A percentile compares a stretch with the other conserved stretches of the same genome.
Evolutionary conservation across 2,329 filamentous ascomycete species (phyloP).

Genomic region (Pleomassaria siparia): DNA sequence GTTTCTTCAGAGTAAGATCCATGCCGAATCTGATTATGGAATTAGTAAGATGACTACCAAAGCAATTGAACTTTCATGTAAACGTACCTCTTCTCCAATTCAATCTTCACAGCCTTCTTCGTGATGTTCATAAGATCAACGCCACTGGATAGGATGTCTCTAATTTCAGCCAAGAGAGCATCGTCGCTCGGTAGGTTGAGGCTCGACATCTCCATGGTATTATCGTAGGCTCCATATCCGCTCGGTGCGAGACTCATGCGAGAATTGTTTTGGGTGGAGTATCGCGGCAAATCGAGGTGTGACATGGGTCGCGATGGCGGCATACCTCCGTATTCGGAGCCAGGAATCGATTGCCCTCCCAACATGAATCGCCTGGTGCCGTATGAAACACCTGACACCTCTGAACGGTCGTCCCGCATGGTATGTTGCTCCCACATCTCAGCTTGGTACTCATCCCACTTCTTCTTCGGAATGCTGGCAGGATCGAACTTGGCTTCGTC

Average conservation of each 20-base stretch:
- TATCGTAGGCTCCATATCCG: slow-evolving; percentile 50
- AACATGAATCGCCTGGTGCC: slow-evolving; percentile 75
- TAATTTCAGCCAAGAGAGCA: slow-evolving; percentile 86
- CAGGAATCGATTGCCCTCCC: slow-evolving; percentile 42
- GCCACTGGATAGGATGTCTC: slow-evolving; percentile 86
- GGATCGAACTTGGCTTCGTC: slow-evolving; percentile 99
- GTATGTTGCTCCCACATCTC: slow-evolving; percentile 97
- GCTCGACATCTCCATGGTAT: slow-evolving; percentile 71
- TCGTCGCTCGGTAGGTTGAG: slow-evolving; percentile 83
- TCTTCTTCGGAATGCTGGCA: slow-evolving; percentile 88
- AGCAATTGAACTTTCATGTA: background rate
- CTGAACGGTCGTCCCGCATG: slow-evolving; percentile 77
- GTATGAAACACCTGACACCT: slow-evolving; percentile 92
- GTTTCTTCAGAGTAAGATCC: slow-evolving; percentile 80
- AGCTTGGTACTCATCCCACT: slow-evolving; percentile 98
- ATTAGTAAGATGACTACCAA: slow-evolving; percentile 22
- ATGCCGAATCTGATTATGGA: slow-evolving; percentile 70
- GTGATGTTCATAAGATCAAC: slow-evolving; percentile 98
- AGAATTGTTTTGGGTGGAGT: slow-evolving; percentile 44
- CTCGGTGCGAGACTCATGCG: slow-evolving; percentile 62
- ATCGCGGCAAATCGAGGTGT: slow-evolving; percentile 59
- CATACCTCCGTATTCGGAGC: slow-evolving; percentile 65
- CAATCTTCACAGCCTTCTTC: slow-evolving; percentile 96
- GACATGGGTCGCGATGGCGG: slow-evolving; percentile 58
- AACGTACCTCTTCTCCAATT: slow-evolving; percentile 73